phyloP scores from a whole-genome alignment of 1,284 basidiomycete genomes.

The Cronartium quercuum region DNA sequence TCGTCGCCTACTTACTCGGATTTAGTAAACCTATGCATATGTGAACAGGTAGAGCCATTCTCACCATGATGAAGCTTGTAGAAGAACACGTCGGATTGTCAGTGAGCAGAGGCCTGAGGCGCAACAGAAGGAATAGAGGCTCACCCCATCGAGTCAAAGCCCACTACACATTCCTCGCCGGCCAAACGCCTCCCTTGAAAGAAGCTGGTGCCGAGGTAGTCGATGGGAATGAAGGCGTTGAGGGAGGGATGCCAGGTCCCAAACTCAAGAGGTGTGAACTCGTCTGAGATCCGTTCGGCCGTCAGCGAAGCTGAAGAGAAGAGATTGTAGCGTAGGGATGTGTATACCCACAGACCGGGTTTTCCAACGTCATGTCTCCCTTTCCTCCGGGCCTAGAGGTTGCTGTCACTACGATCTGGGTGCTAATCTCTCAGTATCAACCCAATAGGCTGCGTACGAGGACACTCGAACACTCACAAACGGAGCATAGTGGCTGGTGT shows the following conservation, averaged over 20 bases:
- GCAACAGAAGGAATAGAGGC: neutral
- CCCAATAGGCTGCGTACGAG: neutral
- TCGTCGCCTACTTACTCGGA: conserved; percentile 13
- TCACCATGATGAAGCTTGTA: neutral
- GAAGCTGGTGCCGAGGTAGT: conserved; percentile 32
- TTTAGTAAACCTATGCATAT: neutral
- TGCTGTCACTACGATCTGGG: conserved; percentile 32
- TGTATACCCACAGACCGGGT: conserved; percentile 36
- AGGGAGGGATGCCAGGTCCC: conserved; percentile 37
- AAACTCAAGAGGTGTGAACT: conserved; percentile 38
- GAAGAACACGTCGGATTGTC: neutral
- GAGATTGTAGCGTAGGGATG: neutral
- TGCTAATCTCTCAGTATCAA: neutral
- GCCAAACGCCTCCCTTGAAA: conserved; percentile 12
- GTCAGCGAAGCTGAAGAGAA: neutral
- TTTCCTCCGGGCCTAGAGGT: conserved; percentile 31
- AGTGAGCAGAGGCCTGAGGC: neutral
- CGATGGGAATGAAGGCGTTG: conserved; percentile 35
- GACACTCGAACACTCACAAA: conserved; percentile 11
- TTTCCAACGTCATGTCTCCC: conserved; percentile 33
- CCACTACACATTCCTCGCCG: conserved; percentile 32
- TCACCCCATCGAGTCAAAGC: conserved; percentile 38
- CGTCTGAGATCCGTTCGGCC: conserved; percentile 10
- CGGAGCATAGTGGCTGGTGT: conserved; percentile 32
- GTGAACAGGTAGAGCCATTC: neutral